Conservation (phyloP, 2,329 filamentous ascomycete genomes). For the Colletotrichum shisoi region DNA sequence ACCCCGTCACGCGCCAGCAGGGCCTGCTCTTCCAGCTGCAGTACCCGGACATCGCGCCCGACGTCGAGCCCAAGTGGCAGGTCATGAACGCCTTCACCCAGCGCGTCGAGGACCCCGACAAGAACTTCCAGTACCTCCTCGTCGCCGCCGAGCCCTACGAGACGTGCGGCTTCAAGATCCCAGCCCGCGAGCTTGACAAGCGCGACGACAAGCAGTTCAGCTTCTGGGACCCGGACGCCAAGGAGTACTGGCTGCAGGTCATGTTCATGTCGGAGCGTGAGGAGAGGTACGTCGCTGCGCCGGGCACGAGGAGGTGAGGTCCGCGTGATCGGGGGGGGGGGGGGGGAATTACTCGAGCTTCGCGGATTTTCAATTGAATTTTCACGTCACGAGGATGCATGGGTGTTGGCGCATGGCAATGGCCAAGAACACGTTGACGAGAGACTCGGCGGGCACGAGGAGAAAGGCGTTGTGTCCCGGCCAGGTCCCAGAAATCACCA, state of each 20-base stretch:
- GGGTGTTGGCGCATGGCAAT: neutral
- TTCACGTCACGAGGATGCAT: too few species aligned
- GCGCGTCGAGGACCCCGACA: slow-evolving; percentile 92
- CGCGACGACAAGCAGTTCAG: slow-evolving; percentile 87
- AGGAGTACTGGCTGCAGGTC: slow-evolving; percentile 97
- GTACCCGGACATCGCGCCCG: slow-evolving; percentile 86
- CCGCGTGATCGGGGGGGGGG: too few species aligned
- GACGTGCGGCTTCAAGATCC: slow-evolving; percentile 95
- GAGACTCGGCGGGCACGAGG: neutral
- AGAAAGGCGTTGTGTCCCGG: neutral
- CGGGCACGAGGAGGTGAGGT: slow-evolving; percentile 62
- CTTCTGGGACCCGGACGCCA: slow-evolving; percentile 94
- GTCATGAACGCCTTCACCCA: slow-evolving; percentile 99
- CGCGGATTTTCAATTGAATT: neutral
- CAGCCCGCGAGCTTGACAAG: slow-evolving; percentile 90
- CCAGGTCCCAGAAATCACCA: neutral
- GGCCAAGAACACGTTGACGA: neutral
- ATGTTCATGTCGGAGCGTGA: slow-evolving; percentile 99
- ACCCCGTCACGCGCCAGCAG: slow-evolving; percentile 86
- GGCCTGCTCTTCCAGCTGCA: slow-evolving; percentile 95
- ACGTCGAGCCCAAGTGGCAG: slow-evolving; percentile 80
- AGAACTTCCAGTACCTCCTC: slow-evolving; percentile 91
- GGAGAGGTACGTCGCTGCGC: slow-evolving; percentile 78
- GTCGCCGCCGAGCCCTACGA: slow-evolving; percentile 98
- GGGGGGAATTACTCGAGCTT: neutral